Conservation (phyloP, 2,329 filamentous ascomycete genomes). For the Colletotrichum aenigma region DNA sequence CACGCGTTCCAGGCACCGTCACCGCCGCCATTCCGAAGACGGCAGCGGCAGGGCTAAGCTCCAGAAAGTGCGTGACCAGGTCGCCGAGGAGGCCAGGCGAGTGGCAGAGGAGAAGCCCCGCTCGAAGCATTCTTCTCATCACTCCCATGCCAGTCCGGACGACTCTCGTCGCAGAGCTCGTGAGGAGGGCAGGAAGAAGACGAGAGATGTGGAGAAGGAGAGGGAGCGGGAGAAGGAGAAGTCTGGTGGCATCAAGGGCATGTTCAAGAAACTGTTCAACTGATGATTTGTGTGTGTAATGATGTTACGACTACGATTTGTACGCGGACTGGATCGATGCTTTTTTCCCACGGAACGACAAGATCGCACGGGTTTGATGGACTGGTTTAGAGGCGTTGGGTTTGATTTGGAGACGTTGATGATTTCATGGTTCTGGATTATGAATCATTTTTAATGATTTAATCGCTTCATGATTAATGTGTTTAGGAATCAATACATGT, state of each 20-base stretch:
- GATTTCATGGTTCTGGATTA: neutral
- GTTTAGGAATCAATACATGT: neutral
- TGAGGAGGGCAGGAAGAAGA: neutral
- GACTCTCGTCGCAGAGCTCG: slow-evolving; percentile 14
- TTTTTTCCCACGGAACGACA: neutral
- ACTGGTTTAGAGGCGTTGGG: neutral
- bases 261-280: slow-evolving; percentile 43
- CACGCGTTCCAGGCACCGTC: slow-evolving; percentile 28
- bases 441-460: neutral
- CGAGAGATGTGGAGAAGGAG: slow-evolving; percentile 22
- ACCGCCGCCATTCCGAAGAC: slow-evolving; percentile 31
- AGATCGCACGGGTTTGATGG: neutral
- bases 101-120: slow-evolving; percentile 30
- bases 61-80: slow-evolving; percentile 27
- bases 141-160: neutral
- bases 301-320: slow-evolving; percentile 21
- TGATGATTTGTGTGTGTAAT: slow-evolving; percentile 19
- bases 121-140: slow-evolving; percentile 25
- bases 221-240: slow-evolving; percentile 34
- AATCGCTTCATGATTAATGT: neutral
- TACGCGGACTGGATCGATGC: slow-evolving; percentile 35
- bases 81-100: slow-evolving; percentile 15
- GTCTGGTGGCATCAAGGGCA: slow-evolving; percentile 34
- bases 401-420: neutral
- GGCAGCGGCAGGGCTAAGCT: slow-evolving; percentile 24